phyloP scores from a whole-genome alignment of 352 stramenopile species.

The Phytophthora tubulina region DNA sequence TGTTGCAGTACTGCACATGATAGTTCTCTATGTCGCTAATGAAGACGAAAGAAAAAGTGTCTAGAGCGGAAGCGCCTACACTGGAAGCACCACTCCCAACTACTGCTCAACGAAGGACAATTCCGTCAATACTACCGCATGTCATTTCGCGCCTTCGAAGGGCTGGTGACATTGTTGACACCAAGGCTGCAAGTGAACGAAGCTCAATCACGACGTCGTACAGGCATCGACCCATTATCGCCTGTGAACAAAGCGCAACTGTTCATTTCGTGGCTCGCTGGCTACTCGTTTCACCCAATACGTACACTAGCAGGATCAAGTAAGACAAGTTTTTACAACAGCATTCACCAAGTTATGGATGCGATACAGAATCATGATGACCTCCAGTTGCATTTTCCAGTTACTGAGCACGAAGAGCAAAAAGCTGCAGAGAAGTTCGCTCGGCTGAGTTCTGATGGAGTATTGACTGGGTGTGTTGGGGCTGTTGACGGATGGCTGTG shows the following conservation, averaged over 20 bases:
- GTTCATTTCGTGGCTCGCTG: conserved; percentile 13
- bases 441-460: neutral
- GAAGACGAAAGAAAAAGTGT: neutral
- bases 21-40: neutral
- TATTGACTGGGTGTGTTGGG: conserved; percentile 3
- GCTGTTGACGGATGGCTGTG: conserved; percentile 20
- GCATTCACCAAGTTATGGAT: conserved; percentile 16
- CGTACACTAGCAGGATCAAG: neutral
- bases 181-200: conserved; percentile 2
- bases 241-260: conserved; percentile 28
- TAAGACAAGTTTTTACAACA: conserved; percentile 1
- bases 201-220: conserved; percentile 9
- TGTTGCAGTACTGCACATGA: neutral
- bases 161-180: neutral
- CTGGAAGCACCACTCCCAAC: conserved; percentile 7
- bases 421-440: neutral
- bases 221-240: neutral
- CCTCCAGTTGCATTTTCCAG: conserved; percentile 2
- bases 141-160: conserved; percentile 10
- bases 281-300: conserved; percentile 8
- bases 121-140: conserved; percentile 18
- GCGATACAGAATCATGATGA: conserved; percentile 6
- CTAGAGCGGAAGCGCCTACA: neutral
- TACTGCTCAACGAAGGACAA: conserved; percentile 18
- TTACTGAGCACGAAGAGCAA: neutral